Evolutionary conservation across 148 eudicot species (phyloP), one percentile per base, ranked within the genome.

Genomic region (Agrostemma githago): DNA sequence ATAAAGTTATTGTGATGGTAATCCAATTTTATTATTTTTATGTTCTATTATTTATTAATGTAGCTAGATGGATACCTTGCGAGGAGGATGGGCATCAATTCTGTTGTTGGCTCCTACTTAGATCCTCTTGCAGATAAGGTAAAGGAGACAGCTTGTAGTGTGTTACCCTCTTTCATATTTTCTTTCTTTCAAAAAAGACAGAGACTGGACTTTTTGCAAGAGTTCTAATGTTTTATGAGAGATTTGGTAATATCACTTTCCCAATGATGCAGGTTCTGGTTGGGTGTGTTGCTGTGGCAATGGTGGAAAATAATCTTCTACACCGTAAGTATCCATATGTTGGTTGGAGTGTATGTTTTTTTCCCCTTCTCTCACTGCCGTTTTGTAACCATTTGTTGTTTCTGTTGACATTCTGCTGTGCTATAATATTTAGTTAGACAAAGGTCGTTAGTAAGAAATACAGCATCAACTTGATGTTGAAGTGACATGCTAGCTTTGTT

Each of bases 101-200:
- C 99, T 71, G 94, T 89, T 11, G 88, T 95, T 69, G 99, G 99
- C 61, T 95, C 99, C 57, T 95, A 95, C 87, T 90, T 95, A 80
- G 99, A 95, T 82, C 99, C 99, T 76, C 96, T 95, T 60, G 99
- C 99, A n/a, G 99, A 95, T 80, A 95, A 95, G 94, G 99, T 91
- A 86, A 79, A 79, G 10, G 60, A 43, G n/a, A 51, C 48, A 51
- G 11, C 14, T 51, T 51, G 8, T 26, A 26, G 34, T 26, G 34
- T 51, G 16, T 11, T 10, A 51, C 56, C 15, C 14, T 5, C 68
- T 19, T 64, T 67, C 21, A 42, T 42, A 66, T 42, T 17, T n/a
- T n/a, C 5, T 34, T 38, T 63, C 41, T 8, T 26, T 2, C n/a
- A 12, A 16, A n/a, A 17, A 63, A 66, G n/a, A 26, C 64, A 7